phyloP scores from a whole-genome alignment of 768 basidiomycete genomes.

The Suillus sp. region DNA sequence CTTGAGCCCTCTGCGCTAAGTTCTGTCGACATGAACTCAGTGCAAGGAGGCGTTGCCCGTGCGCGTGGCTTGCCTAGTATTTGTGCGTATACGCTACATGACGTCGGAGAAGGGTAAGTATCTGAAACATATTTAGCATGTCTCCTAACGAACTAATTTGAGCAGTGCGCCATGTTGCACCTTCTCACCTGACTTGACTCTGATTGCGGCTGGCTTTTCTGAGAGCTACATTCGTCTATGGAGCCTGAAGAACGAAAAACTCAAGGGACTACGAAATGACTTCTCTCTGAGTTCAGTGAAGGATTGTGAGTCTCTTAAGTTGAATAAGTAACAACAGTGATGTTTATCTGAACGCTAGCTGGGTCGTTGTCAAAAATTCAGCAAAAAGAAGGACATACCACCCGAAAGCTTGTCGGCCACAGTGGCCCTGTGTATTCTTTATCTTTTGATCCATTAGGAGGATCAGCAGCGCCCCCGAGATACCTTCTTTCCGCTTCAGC shows the following conservation, averaged over 20 bases:
- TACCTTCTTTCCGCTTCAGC: conserved; percentile 91
- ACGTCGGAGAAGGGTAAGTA: conserved; percentile 90
- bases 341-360: conserved; percentile 40
- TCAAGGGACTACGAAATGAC: conserved; percentile 77
- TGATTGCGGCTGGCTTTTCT: conserved; percentile 93
- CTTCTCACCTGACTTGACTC: conserved; percentile 87
- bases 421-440: conserved; percentile 96
- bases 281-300: conserved; percentile 64
- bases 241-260: conserved; percentile 90
- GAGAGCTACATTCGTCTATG: conserved; percentile 95
- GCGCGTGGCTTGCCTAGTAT: conserved; percentile 85
- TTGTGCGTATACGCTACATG: conserved; percentile 93
- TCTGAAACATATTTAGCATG: conserved; percentile 9
- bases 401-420: conserved; percentile 96
- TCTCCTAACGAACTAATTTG: conserved; percentile 13
- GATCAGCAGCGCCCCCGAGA: conserved; percentile 82
- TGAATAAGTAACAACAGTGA: not conserved
- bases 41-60: conserved; percentile 55
- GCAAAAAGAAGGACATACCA: conserved; percentile 77
- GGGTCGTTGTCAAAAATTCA: conserved; percentile 60
- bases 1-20: conserved; percentile 73
- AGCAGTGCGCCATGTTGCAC: conserved; percentile 79
- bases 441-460: conserved; percentile 88
- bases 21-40: conserved; percentile 57
- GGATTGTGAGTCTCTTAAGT: conserved; percentile 58